These are phyloP conservation scores for Suhomyces guaymorum DNA, from an alignment of 1,139 yeast genomes.

Conservation along the genomic window DNA sequence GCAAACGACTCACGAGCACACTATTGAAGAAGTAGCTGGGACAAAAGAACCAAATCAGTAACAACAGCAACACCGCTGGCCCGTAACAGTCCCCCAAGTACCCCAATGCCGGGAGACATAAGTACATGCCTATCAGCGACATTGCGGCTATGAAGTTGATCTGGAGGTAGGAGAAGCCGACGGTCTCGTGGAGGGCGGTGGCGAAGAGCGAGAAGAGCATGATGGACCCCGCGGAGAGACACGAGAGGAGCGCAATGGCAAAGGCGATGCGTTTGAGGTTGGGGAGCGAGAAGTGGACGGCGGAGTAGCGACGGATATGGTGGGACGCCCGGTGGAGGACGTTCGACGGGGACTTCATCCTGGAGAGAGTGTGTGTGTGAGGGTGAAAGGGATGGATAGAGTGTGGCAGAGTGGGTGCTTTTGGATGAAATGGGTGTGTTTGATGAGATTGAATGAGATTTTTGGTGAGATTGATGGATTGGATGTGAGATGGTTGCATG, in stretches of 20 bases:
- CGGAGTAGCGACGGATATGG: slow-evolving; percentile 23
- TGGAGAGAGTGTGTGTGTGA: slow-evolving; percentile 4
- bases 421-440: too few species aligned
- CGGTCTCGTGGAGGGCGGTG: slow-evolving; percentile 58
- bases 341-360: too few species aligned
- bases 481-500: too few species aligned
- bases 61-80: slow-evolving; percentile 67
- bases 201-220: slow-evolving; percentile 79
- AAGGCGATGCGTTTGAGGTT: slow-evolving; percentile 41
- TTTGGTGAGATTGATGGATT: too few species aligned
- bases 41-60: slow-evolving; percentile 64
- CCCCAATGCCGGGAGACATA: slow-evolving; percentile 82
- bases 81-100: slow-evolving; percentile 83
- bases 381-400: not conserved
- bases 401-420: not conserved
- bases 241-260: slow-evolving; percentile 46
- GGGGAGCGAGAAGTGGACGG: slow-evolving; percentile 25
- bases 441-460: too few species aligned
- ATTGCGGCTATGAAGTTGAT: slow-evolving; percentile 77
- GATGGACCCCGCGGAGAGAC: slow-evolving; percentile 81
- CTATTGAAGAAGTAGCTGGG: slow-evolving; percentile 65
- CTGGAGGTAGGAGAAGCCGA: slow-evolving; percentile 66
- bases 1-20: slow-evolving; percentile 6
- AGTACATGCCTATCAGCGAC: slow-evolving; percentile 79
- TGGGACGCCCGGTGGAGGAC: slow-evolving; percentile 18